Base-by-base conservation (phyloP, 495 filamentous ascomycete genomes). In the Penicillium silybi region DNA sequence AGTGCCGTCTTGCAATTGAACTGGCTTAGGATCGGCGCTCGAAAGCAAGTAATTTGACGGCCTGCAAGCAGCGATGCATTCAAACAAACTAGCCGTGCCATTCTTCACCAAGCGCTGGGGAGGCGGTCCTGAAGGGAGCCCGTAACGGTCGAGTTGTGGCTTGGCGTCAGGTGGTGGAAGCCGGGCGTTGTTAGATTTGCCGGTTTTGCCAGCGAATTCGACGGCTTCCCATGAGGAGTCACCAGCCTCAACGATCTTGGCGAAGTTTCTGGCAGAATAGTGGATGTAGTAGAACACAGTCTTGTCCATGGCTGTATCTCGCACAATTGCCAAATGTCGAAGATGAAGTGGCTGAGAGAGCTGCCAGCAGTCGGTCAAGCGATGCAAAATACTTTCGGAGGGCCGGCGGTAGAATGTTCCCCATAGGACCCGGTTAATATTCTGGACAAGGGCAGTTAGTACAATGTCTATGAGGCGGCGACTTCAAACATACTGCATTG, bases 331-430 rank as follows among this genome's bases (percentile, higher is more conserved):
- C n/a, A 85, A 64, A 58, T 86, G 81, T 22, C 78, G 78, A 39
- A 88, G 71, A 58, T 85, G 75, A 16, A 73, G 66, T 16, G 86
- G 85, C 51, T 89, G 85, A 2, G 81, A 82, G 25, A 79, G 46
- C 40, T 80, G 74, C 74, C 82, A 86, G 50, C 75, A 69, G 55
- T 85, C 79, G 1, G 78, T 78, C 22, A 88, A 58, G 25, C 82
- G 76, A 52, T 62, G 65, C 26, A 87, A 51, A 18, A 74, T 62
- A 41, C 75, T 71, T 56, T 89, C 86, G 26, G 84, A 54, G 3
- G 84, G 80, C 48, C 83, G 68, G 48, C 74, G 76, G 59, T 77
- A 85, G 59, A 82, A 80, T 16, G 49, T 52, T 15, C 83, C 85
- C 46, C 82, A 73, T 19, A 70, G 70, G 5, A 53, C 51, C 16